phyloP scores from a whole-genome alignment of 345 rosid genomes.

The Reutealis trisperma region DNA sequence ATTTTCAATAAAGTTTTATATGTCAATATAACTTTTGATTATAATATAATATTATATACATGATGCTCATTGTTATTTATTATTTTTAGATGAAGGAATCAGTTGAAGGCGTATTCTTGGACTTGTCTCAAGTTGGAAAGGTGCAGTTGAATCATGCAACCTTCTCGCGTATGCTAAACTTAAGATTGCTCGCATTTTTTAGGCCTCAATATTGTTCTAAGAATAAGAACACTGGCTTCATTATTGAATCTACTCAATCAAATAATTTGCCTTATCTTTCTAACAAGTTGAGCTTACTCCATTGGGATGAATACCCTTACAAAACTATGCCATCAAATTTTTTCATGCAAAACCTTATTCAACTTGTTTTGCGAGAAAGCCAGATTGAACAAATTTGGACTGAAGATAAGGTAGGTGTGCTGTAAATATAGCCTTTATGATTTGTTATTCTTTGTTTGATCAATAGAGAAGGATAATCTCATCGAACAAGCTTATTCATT shows the following conservation, averaged over 20 bases:
- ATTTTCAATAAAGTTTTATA: too few species aligned
- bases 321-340: not conserved
- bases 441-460: not conserved
- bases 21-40: not conserved
- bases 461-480: too few species aligned
- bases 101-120: not conserved
- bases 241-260: not conserved
- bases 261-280: not conserved
- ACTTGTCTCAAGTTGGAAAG: not conserved
- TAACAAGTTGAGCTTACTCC: not conserved
- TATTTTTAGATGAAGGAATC: not conserved
- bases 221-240: too few species aligned
- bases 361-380: not conserved
- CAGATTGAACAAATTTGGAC: not conserved
- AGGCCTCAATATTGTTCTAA: too few species aligned
- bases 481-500: too few species aligned
- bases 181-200: not conserved
- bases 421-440: too few species aligned
- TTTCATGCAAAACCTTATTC: not conserved
- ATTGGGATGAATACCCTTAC: not conserved
- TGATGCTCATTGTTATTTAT: not conserved
- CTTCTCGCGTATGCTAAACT: not conserved
- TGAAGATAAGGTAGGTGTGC: not conserved
- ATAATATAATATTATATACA: too few species aligned
- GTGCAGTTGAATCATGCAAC: not conserved